Evolutionary conservation across 129 eudicot species (phyloP).

Genomic region (Centaurea solstitialis): DNA sequence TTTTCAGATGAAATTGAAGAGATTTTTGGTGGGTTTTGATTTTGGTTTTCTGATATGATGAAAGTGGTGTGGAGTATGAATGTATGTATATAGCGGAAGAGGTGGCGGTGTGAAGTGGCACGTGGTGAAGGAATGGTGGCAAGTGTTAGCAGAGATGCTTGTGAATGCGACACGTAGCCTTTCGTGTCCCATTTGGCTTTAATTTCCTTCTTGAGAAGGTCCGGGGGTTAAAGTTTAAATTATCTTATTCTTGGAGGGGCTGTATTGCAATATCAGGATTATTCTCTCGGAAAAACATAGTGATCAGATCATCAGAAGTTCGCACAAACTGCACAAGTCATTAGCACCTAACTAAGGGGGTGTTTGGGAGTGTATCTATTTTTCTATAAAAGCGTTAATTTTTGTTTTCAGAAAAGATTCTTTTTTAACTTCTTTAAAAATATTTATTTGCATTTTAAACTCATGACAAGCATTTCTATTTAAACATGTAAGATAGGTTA

Average conservation of each 20-base stretch:
- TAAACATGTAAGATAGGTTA: no score
- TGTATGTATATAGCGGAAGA: background rate
- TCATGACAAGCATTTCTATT: no score
- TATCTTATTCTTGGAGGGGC: background rate
- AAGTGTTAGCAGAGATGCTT: slow-evolving; percentile 37
- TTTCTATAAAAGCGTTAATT: no score
- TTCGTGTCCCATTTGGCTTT: slow-evolving; percentile 31
- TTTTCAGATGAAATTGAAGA: background rate
- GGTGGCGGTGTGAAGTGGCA: slow-evolving; percentile 39
- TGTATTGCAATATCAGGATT: background rate
- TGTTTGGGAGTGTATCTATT: no score
- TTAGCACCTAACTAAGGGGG: no score
- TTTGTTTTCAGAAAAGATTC: no score
- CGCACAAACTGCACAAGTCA: no score
- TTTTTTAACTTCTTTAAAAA: no score
- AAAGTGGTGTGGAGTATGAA: background rate
- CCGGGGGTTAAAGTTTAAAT: background rate
- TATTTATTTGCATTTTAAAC: no score
- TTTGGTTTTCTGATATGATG: no score
- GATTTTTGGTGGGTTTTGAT: background rate
- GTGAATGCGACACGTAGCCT: slow-evolving; percentile 33
- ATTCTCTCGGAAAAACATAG: background rate
- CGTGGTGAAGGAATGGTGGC: slow-evolving; percentile 40
- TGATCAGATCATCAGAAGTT: no score
- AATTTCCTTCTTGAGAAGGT: background rate